Base-by-base conservation (phyloP, 2,329 filamentous ascomycete genomes). In the Talaromyces sp. region DNA sequence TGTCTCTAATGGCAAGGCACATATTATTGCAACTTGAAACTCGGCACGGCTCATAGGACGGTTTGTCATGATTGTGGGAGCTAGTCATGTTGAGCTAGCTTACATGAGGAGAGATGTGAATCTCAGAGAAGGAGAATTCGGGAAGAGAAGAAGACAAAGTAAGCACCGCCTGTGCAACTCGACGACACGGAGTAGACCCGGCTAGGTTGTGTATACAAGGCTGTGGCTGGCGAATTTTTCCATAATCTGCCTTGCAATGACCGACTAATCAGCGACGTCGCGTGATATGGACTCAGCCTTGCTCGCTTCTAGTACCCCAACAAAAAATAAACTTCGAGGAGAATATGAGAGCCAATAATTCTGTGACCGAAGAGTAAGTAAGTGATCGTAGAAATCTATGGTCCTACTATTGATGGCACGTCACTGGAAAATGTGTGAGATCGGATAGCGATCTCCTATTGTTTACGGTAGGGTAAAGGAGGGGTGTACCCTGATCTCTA, bases 11-110 rank as follows among this genome's bases (percentile, higher is more conserved):
- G 68, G 64, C 14, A 79, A 66, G 4, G 77, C 76, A 64, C 77
- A 79, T 43, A 78, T 73, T 19, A 79, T 72, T 11, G 74, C 75
- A 47, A 78, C 67, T n/a, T 72, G 71, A 68, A 78, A 79, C 10
- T 68, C 68, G 35, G 3, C 5, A 39, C 62, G 62, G 41, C 11
- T 50, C 22, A 19, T 14, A 3, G 62, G 62, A 33, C 60, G 60
- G 19, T 41, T 56, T 56, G 31, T 37, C 50, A 56, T 56, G 50
- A 56, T 37, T 35, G 22, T 35, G 22, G n/a, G 10, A 56, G n/a
- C 9, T 6, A 37, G 50, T 56, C 50, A 56, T 56, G 31, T 37
- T 37, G 50, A 56, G n/a, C n/a, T 35, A 37, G 31, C 22, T 35
- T 9, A 35, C n/a, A 37, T 14, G 22, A 22, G 31, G n/a, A 11